Evolutionary conservation across 1,139 yeast genomes (phyloP).

Genomic region (Taphrina confusa): DNA sequence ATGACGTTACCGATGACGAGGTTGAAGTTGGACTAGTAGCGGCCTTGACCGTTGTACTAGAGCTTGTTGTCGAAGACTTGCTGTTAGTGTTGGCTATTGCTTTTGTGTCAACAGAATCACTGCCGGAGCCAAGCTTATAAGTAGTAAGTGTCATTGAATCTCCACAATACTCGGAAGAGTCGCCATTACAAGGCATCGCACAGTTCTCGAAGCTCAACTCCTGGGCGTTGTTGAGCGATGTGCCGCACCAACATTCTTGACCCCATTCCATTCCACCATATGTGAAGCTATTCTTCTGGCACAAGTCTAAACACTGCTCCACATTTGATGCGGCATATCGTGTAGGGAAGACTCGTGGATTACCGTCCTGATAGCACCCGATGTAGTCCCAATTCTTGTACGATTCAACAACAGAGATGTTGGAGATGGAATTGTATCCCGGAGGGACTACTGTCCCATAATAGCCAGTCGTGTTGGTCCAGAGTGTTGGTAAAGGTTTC

Average conservation of each 20-base stretch:
- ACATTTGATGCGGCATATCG: not conserved
- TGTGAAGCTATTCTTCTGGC: slow-evolving; percentile 11
- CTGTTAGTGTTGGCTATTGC: no score
- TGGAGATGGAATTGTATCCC: slow-evolving; percentile 6
- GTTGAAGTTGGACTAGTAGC: no score
- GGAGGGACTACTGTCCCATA: slow-evolving; percentile 12
- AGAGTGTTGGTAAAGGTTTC: not conserved
- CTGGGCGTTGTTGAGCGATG: slow-evolving; percentile 11
- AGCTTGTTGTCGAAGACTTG: no score
- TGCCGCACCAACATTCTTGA: slow-evolving; percentile 34
- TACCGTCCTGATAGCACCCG: slow-evolving; percentile 18
- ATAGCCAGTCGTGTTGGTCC: slow-evolving; percentile 25
- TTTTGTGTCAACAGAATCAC: no score
- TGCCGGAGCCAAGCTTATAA: not conserved
- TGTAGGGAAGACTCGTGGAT: slow-evolving; percentile 8
- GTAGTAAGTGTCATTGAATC: slow-evolving; percentile 6
- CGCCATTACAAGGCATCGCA: slow-evolving; percentile 32
- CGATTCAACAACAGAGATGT: not conserved
- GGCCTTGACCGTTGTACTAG: no score
- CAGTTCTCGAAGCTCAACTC: not conserved
- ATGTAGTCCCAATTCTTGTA: slow-evolving; percentile 17
- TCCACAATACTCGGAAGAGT: slow-evolving; percentile 23
- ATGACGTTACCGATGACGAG: no score
- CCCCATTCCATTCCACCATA: slow-evolving; percentile 33
- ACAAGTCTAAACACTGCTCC: slow-evolving; percentile 11